A percentile compares a stretch with the other conserved stretches of the same genome.
phyloP scores from a whole-genome alignment of 2,329 filamentous ascomycete genomes.

The Colletotrichum ledebouriae region DNA sequence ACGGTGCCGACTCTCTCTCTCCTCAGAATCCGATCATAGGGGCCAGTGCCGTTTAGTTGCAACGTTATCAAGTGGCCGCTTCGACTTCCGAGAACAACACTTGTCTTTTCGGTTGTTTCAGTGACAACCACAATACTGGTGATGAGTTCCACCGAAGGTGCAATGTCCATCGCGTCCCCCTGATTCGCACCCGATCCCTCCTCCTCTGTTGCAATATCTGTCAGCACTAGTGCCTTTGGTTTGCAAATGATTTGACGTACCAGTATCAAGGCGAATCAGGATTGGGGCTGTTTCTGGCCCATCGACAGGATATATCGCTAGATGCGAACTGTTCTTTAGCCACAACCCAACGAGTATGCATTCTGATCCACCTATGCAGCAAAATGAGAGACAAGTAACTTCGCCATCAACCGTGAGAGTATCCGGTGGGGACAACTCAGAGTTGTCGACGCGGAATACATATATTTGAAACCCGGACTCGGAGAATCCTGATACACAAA shows the following conservation, averaged over 20 bases:
- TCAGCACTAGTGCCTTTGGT: neutral
- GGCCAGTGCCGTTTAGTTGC: conserved; percentile 43
- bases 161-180: conserved; percentile 35
- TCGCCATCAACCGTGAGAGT: conserved; percentile 59
- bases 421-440: conserved; percentile 47
- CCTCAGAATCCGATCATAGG: conserved; percentile 47
- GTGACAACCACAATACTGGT: conserved; percentile 59
- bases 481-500: conserved; percentile 60
- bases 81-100: conserved; percentile 63
- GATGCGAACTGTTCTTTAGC: conserved; percentile 49
- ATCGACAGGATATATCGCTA: conserved; percentile 49
- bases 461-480: conserved; percentile 55
- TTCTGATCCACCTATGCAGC: conserved; percentile 45
- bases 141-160: conserved; percentile 46
- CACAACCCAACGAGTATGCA: conserved; percentile 54
- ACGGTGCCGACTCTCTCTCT: conserved; percentile 53
- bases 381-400: conserved; percentile 62
- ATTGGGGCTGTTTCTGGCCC: conserved; percentile 26
- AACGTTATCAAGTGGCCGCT: conserved; percentile 65
- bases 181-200: neutral
- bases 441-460: conserved; percentile 53
- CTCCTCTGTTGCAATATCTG: conserved; percentile 10
- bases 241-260: conserved; percentile 42
- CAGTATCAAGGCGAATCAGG: conserved; percentile 43
- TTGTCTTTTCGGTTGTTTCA: conserved; percentile 47